Base-by-base conservation (phyloP, 1,139 yeast species). In the Pichia sp. region DNA sequence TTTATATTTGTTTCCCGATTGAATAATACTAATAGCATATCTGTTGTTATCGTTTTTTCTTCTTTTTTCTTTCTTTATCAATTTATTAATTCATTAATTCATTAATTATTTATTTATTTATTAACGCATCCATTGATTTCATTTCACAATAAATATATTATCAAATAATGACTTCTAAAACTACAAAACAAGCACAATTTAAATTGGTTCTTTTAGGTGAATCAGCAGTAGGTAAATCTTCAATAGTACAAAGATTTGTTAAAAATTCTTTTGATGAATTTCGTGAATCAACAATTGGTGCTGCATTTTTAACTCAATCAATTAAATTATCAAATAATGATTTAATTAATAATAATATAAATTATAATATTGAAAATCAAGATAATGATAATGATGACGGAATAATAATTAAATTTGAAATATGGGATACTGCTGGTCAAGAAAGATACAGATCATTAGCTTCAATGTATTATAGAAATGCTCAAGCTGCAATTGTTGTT, bases 221-320 rank as follows among this genome's bases (percentile, higher is more conserved):
- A 64, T 92, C 97, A 3, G 97, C 98, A 1, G 98, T 92, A 36
- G 98, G 98, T 44, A 92, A 92, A 63, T 74, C 81, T 6, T 89
- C 97, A 3, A 80, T 92, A 27, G 98, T 92, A 26, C 85, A 89
- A 58, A 73, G 98, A 55, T 94, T 92, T 62, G 97, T 92, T 24
- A 87, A 90, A 61, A 94, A 90, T 62, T 86, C 95, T 29, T 94
- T 92, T 63, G 96, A 90, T 58, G 96, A 89, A 60, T 78, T 85
- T 67, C 76, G 97, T 56, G 97, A 92, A 65, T 86, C 96, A 25
- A 92, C 97, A 7, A 92, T 92, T 50, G 97, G 97, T 16, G 98
- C 98, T 4, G 98, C 98, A 3, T 92, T 92, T 63, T 71, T 92
- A 48, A 90, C 98, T 16, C 97, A 92, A 62, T 82, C 95, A 6